Conservation (phyloP, 495 filamentous ascomycete species). For the Poronia punctata region DNA sequence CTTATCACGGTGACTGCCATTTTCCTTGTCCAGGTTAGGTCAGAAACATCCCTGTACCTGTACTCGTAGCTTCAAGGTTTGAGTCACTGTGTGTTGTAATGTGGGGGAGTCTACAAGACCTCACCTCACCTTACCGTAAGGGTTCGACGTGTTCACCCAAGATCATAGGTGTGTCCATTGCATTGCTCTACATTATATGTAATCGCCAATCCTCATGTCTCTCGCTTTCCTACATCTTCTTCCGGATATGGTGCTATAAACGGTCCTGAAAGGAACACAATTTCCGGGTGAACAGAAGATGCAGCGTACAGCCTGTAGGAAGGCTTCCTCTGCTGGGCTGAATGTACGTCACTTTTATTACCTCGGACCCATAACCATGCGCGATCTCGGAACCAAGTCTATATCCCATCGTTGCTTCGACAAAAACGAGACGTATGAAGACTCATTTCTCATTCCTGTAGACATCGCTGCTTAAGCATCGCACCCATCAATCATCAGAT, state of each 20-base stretch:
- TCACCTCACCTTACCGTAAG: too few species aligned
- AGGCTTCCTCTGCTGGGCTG: slow-evolving; percentile 21
- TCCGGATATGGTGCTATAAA: too few species aligned
- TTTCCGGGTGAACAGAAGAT: too few species aligned
- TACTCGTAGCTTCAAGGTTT: background rate
- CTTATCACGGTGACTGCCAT: background rate
- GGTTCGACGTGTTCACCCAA: too few species aligned
- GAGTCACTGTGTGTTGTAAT: slow-evolving; percentile 6
- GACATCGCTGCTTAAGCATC: slow-evolving; percentile 19
- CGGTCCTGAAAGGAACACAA: too few species aligned
- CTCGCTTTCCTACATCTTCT: too few species aligned
- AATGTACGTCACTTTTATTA: slow-evolving; percentile 19
- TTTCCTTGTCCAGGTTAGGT: background rate
- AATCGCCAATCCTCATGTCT: too few species aligned
- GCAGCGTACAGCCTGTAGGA: slow-evolving; percentile 23
- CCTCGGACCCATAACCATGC: slow-evolving; percentile 2
- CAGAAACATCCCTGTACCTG: background rate
- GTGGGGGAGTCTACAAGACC: background rate
- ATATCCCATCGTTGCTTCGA: background rate
- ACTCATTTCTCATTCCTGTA: slow-evolving; percentile 6
- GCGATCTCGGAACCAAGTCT: background rate
- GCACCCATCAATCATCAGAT: slow-evolving; percentile 7
- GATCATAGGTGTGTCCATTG: too few species aligned
- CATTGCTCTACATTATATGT: too few species aligned
- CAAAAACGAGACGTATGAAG: background rate